Percentiles rank a stretch among this genome's conserved stretches.
Evolutionary conservation across 768 basidiomycete species (phyloP).

Genomic region (Lentinula sp.): DNA sequence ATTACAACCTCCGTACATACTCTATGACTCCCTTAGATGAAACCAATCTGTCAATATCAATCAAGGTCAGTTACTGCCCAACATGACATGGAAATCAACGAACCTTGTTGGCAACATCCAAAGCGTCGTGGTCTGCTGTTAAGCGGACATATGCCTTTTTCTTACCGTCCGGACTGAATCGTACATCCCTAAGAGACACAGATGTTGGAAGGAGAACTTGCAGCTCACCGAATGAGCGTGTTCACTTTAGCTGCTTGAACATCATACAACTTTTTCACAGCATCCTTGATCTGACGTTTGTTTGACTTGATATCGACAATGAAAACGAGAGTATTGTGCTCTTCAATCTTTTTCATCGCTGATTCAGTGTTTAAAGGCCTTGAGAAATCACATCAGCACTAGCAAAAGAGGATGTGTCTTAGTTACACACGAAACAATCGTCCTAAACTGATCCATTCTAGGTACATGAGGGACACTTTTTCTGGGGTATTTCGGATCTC

Average conservation of each 20-base stretch:
- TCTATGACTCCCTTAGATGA: slow-evolving; percentile 58
- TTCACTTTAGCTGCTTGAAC: slow-evolving; percentile 95
- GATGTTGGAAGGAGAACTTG: background rate
- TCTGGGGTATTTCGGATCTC: slow-evolving; percentile 91
- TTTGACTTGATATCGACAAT: slow-evolving; percentile 92
- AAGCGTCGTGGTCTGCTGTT: slow-evolving; percentile 91
- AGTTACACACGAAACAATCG: slow-evolving; percentile 74
- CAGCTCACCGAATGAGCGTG: slow-evolving; percentile 90
- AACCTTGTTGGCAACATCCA: slow-evolving; percentile 98
- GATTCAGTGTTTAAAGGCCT: slow-evolving; percentile 89
- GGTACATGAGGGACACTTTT: slow-evolving; percentile 90
- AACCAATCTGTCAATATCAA: slow-evolving; percentile 65
- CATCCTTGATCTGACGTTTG: slow-evolving; percentile 99
- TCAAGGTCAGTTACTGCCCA: background rate
- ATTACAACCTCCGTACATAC: background rate
- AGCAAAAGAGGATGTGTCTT: background rate
- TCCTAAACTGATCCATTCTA: slow-evolving; percentile 95
- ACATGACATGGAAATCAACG: slow-evolving; percentile 9
- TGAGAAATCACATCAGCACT: slow-evolving; percentile 16
- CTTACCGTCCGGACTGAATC: slow-evolving; percentile 87
- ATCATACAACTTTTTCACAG: slow-evolving; percentile 98
- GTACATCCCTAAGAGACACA: background rate
- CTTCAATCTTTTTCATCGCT: slow-evolving; percentile 99
- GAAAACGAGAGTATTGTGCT: slow-evolving; percentile 99
- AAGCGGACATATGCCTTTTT: slow-evolving; percentile 99